Evolutionary conservation across 192 early-diverging fungal genomes (phyloP).

Genomic region (Gigaspora rosea): DNA sequence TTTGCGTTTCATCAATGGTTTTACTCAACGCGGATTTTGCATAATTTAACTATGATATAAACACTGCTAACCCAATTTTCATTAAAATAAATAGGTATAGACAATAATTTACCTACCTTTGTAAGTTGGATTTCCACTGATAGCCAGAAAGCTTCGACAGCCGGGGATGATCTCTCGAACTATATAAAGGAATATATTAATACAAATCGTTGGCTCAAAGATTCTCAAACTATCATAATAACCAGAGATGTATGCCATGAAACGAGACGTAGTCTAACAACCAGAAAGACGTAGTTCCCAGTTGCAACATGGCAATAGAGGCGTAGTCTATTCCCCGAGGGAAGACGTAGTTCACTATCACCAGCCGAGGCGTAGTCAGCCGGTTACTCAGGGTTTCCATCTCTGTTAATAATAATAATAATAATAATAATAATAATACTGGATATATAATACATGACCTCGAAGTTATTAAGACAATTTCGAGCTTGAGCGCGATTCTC

Average conservation of each 20-base stretch:
- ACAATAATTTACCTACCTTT: too few species aligned
- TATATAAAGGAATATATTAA: too few species aligned
- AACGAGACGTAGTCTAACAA: conserved; percentile 32
- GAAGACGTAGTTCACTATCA: conserved; percentile 23
- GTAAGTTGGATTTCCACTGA: too few species aligned
- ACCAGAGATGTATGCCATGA: conserved; percentile 29
- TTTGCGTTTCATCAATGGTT: too few species aligned
- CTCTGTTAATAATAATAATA: conserved; percentile 24
- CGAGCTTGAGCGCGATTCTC: conserved; percentile 13
- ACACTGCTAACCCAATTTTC: too few species aligned
- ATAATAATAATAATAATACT: too few species aligned
- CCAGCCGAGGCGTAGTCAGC: conserved; percentile 21
- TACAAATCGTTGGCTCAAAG: too few species aligned
- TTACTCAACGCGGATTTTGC: too few species aligned
- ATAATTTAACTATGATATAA: too few species aligned
- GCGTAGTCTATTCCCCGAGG: conserved; percentile 28
- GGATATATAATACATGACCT: conserved; percentile 25
- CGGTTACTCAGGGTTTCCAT: conserved; percentile 28
- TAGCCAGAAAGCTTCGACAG: too few species aligned
- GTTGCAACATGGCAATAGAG: conserved; percentile 29
- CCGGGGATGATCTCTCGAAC: too few species aligned
- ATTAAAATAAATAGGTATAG: too few species aligned
- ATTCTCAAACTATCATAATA: not conserved
- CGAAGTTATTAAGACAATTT: conserved; percentile 12
- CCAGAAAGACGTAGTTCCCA: conserved; percentile 26